Percentiles rank a stretch among this genome's conserved stretches.
Evolutionary conservation across 1,284 basidiomycete species (phyloP).

Genomic region (Trichosporon faecale): DNA sequence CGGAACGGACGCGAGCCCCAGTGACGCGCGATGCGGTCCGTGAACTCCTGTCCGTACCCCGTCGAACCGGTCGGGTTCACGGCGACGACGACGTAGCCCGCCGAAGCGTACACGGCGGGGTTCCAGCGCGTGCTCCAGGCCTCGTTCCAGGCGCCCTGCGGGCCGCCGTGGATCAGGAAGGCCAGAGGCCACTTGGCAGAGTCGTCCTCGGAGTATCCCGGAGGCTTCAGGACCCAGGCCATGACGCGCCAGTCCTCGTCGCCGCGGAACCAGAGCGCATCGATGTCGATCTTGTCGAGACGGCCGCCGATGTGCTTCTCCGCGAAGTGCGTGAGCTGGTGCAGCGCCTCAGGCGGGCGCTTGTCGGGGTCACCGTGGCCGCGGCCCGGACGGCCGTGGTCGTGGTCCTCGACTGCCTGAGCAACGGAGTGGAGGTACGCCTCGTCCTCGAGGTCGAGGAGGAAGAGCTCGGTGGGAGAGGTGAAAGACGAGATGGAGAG

Average conservation of each 20-base stretch:
- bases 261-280: conserved; percentile 83
- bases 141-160: conserved; percentile 72
- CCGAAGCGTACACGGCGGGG: conserved; percentile 58
- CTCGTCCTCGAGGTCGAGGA: conserved; percentile 42
- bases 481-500: conserved; percentile 31
- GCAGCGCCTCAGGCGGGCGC: conserved; percentile 57
- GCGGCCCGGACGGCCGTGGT: neutral
- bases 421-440: neutral
- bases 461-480: conserved; percentile 30
- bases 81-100: conserved; percentile 72
- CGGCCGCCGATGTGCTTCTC: conserved; percentile 47
- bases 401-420: neutral
- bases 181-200: conserved; percentile 62
- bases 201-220: conserved; percentile 61
- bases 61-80: conserved; percentile 89
- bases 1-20: conserved; percentile 63
- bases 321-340: conserved; percentile 58
- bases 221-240: conserved; percentile 76
- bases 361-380: conserved; percentile 48
- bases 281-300: conserved; percentile 62
- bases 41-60: conserved; percentile 82
- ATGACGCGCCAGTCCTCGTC: conserved; percentile 68
- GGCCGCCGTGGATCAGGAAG: conserved; percentile 47
- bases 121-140: conserved; percentile 86
- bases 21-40: conserved; percentile 59